Evolutionary conservation across 192 early-diverging fungal species (phyloP), one percentile per base, ranked within the genome.

Genomic region (Allomyces macrogynus): DNA sequence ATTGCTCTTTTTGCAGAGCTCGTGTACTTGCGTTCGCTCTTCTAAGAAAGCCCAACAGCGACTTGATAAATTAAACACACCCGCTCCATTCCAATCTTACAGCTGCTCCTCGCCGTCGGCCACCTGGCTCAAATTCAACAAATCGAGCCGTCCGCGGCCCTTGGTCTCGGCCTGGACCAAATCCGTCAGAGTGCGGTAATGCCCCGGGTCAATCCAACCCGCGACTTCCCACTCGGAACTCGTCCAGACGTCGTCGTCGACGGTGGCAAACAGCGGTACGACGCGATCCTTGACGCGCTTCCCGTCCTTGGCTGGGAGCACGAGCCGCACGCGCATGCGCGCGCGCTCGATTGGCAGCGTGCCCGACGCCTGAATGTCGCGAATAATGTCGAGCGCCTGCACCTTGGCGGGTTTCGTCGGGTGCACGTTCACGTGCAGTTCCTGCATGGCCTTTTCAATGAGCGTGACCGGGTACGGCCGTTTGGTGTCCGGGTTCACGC

Each of bases 391-490:
- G 65, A 97, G 73, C 32, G 96, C 93, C 75, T 86, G 73, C 68
- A 72, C 71, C 72, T 99, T 99, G 18, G 90, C 85, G 65, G 80
- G 88, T 23, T 82, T 76, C 66, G 89, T 94, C 5, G 88, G 85
- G 70, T 95, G 90, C 66, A 96, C 82, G 63, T 85, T 88, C 66
- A 90, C 86, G 67, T 97, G 94, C 25, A 99, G 75, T 65, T 97
- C 94, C 1, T 77, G 75, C 89, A 99, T 91, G 42, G 92, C 86
- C 78, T 97, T 95, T 76, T 99, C 96, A 64, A 99, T 94, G 87
- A 97, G 96, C 22, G 92, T 89, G 62, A 92, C 89, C 0, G 96
- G 91, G 65, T 99, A 94, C 0, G 93, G 92, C 65, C 92, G 80
- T 71, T 91, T 91, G 1, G 94, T 94, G 57, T 86, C 78, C 14